These are phyloP conservation scores for Leccinum sublutescens DNA, from an alignment of 768 basidiomycete species.

Conservation along the genomic window DNA sequence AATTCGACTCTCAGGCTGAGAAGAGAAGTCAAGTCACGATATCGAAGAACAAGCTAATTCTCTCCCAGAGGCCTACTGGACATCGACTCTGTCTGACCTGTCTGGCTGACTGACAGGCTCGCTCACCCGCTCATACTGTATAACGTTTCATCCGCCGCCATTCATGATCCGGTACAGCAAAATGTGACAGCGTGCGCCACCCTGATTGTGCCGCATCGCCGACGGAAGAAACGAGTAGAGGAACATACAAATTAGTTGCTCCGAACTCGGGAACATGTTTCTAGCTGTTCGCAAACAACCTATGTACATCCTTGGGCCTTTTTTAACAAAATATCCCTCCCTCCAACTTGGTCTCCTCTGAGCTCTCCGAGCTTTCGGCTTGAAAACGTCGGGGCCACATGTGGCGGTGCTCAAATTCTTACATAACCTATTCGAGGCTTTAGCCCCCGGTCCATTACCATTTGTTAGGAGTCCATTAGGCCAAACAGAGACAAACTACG, in stretches of 20 bases:
- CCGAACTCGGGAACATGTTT: neutral
- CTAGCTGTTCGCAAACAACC: neutral
- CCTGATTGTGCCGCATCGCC: neutral
- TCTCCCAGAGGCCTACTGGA: neutral
- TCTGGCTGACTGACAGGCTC: neutral
- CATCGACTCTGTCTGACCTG: neutral
- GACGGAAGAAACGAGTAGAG: neutral
- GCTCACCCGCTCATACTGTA: neutral
- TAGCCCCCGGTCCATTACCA: too few species aligned
- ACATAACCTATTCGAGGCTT: too few species aligned
- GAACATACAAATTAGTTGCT: neutral
- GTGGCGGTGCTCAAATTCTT: too few species aligned
- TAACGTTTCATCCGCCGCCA: neutral
- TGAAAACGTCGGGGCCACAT: too few species aligned
- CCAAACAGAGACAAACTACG: too few species aligned
- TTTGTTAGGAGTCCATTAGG: too few species aligned
- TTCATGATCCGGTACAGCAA: neutral
- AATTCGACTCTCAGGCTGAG: slow-evolving; percentile 10
- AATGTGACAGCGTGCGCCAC: neutral
- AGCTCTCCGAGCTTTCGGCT: too few species aligned
- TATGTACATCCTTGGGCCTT: neutral
- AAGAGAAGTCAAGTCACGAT: slow-evolving; percentile 13
- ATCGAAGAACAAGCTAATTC: neutral
- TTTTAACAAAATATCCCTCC: neutral
- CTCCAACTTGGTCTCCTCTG: neutral